Percentiles rank a stretch among this genome's conserved stretches.
Conservation (phyloP, 768 basidiomycete species). For the Kwoniella pini region DNA sequence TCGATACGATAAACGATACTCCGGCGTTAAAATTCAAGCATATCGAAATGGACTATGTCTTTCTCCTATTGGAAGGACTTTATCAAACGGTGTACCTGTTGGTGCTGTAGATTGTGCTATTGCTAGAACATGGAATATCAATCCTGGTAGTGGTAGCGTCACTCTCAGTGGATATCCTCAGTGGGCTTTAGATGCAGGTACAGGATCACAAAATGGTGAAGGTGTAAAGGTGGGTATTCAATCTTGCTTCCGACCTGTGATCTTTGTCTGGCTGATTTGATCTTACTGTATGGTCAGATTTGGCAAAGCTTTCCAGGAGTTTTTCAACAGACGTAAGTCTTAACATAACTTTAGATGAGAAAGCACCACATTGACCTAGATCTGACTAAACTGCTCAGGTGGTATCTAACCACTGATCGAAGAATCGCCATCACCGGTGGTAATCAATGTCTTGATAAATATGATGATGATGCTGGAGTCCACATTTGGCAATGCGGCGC, state of each 20-base stretch:
- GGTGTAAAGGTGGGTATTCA: conserved; percentile 17
- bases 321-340: conserved; percentile 21
- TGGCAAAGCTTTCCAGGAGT: conserved; percentile 26
- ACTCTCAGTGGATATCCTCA: not conserved
- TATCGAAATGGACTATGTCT: conserved; percentile 20
- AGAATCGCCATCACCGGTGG: conserved; percentile 53
- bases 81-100: conserved; percentile 7
- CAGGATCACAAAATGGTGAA: conserved; percentile 12
- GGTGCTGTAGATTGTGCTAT: conserved; percentile 10
- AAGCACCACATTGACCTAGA: no score
- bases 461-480: conserved; percentile 24
- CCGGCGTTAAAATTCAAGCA: conserved; percentile 20
- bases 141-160: conserved; percentile 15
- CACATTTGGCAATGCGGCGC: conserved; percentile 53
- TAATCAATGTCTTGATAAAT: conserved; percentile 46
- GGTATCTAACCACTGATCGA: conserved; percentile 47
- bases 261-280: no score
- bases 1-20: conserved; percentile 7
- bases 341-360: no score
- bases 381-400: conserved; percentile 2
- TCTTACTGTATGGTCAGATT: not conserved
- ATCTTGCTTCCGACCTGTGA: no score
- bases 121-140: conserved; percentile 27
- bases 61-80: not conserved
- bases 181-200: conserved; percentile 23